phyloP scores from a whole-genome alignment of 2,329 filamentous ascomycete species.

The Apiospora saccharicola region DNA sequence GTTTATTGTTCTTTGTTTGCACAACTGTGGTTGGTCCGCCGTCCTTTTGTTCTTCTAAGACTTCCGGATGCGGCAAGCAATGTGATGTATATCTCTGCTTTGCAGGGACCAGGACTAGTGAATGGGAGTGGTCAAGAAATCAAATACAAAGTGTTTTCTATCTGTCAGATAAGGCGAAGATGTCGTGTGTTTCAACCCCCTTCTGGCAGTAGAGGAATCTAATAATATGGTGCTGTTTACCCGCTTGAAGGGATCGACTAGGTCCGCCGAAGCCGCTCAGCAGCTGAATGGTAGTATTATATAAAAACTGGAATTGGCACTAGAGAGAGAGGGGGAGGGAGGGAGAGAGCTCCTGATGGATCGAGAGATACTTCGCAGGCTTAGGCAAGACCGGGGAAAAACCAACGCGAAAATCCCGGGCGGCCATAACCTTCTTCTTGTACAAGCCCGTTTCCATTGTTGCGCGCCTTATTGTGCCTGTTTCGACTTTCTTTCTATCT shows the following conservation, averaged over 20 bases:
- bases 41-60: not conserved
- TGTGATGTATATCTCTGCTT: not conserved
- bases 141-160: not conserved
- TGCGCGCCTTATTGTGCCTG: not conserved
- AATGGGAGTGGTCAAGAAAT: not conserved
- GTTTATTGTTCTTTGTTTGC: slow-evolving; percentile 20
- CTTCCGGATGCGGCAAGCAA: slow-evolving; percentile 11
- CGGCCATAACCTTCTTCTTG: slow-evolving; percentile 8
- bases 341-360: not conserved
- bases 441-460: not conserved
- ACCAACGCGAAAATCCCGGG: not conserved
- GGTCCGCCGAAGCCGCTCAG: slow-evolving; percentile 19
- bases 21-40: slow-evolving; percentile 1
- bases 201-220: not conserved
- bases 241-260: slow-evolving; percentile 7
- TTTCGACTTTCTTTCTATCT: slow-evolving; percentile 8
- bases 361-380: slow-evolving; percentile 15
- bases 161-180: not conserved
- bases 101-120: not conserved
- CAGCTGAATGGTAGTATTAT: slow-evolving; percentile 11
- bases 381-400: slow-evolving; percentile 16
- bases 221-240: not conserved
- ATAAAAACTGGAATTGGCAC: slow-evolving; percentile 1
- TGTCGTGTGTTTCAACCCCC: not conserved
- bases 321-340: not conserved